These are phyloP conservation scores for Umbelopsis sp. DNA, from an alignment of 371 early-diverging fungal genomes.

Conservation along the genomic window DNA sequence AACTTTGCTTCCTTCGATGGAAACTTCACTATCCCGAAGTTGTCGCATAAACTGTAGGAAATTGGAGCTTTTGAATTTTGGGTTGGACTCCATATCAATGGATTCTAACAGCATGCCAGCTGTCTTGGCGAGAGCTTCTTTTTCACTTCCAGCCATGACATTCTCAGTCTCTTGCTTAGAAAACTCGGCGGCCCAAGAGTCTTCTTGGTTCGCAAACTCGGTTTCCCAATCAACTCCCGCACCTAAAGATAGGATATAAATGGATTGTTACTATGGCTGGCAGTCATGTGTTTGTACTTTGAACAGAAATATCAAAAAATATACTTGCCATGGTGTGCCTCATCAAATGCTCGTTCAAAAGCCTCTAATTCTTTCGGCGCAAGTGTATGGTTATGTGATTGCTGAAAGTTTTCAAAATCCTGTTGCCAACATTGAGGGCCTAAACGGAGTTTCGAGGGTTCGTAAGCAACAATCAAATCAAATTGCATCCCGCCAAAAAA, in stretches of 20 bases:
- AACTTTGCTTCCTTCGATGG: constrained; percentile 84
- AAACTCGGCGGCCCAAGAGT: constrained; percentile 60
- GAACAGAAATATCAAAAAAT: background rate
- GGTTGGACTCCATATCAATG: constrained; percentile 75
- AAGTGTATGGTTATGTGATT: constrained; percentile 32
- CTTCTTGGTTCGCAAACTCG: constrained; percentile 54
- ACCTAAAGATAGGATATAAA: constrained; percentile 9
- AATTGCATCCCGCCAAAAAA: background rate
- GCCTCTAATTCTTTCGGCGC: constrained; percentile 58
- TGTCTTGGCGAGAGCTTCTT: constrained; percentile 76
- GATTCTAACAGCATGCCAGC: constrained; percentile 85
- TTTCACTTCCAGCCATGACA: constrained; percentile 20
- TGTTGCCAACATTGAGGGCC: constrained; percentile 38
- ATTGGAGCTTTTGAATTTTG: constrained; percentile 90
- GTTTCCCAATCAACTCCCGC: constrained; percentile 50
- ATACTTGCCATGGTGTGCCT: constrained; percentile 58
- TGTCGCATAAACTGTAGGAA: constrained; percentile 91
- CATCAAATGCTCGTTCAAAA: constrained; percentile 78
- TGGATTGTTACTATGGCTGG: background rate
- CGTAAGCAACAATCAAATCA: background rate
- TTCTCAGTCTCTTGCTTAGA: constrained; percentile 32
- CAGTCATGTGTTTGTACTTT: background rate
- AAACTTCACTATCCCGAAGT: constrained; percentile 80
- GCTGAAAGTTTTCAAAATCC: constrained; percentile 49
- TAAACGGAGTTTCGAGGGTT: background rate